Evolutionary conservation across 2,329 filamentous ascomycete genomes (phyloP).

Genomic region (Monosporascus sp.): DNA sequence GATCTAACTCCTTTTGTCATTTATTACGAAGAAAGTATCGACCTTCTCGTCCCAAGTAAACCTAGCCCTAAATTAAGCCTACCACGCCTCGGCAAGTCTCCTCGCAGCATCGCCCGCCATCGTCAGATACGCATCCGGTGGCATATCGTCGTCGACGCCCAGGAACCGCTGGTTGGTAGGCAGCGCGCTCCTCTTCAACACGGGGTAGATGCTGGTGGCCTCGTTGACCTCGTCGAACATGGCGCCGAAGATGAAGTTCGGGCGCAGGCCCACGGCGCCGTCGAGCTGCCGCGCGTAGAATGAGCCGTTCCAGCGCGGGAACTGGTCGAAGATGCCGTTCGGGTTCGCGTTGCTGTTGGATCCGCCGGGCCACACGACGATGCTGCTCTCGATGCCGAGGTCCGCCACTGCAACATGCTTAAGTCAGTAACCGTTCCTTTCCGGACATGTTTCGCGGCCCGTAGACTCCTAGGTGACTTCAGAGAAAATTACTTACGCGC

Average conservation of each 20-base stretch:
- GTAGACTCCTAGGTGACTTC: too few species aligned
- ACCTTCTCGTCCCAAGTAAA: too few species aligned
- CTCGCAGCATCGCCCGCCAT: slow-evolving; percentile 14
- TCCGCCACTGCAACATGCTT: slow-evolving; percentile 1
- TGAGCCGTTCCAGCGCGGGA: slow-evolving; percentile 19
- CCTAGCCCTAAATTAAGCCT: not conserved
- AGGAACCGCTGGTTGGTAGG: slow-evolving; percentile 19
- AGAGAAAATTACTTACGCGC: slow-evolving; percentile 1
- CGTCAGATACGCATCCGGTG: slow-evolving; percentile 13
- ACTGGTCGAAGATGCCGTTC: slow-evolving; percentile 13
- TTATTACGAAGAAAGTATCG: too few species aligned
- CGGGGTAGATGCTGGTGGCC: slow-evolving; percentile 17
- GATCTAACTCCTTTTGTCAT: too few species aligned
- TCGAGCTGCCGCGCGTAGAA: slow-evolving; percentile 20
- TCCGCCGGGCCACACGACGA: slow-evolving; percentile 21
- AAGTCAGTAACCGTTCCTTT: too few species aligned
- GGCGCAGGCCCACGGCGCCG: slow-evolving; percentile 17
- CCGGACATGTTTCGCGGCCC: too few species aligned
- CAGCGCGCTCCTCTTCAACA: slow-evolving; percentile 13
- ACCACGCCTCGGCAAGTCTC: slow-evolving; percentile 7
- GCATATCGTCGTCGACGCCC: slow-evolving; percentile 19
- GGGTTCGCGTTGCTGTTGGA: slow-evolving; percentile 16
- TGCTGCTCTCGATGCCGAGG: slow-evolving; percentile 18
- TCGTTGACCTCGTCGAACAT: slow-evolving; percentile 23
- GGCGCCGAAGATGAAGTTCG: slow-evolving; percentile 19